phyloP scores from a whole-genome alignment of 768 basidiomycete species.

The Cytidiella melzeri region DNA sequence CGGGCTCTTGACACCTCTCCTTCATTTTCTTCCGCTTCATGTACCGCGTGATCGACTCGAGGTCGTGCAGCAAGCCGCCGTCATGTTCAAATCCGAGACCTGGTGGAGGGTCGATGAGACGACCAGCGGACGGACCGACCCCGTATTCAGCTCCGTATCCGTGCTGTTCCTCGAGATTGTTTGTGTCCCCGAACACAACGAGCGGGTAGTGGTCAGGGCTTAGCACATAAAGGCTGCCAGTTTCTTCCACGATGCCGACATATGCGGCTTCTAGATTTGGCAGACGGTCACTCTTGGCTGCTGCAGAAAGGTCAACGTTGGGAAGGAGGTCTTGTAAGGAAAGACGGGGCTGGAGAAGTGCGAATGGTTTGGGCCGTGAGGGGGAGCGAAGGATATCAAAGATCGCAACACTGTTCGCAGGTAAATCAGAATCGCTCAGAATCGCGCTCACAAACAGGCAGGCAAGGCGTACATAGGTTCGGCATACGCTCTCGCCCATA shows the following conservation, averaged over 20 bases:
- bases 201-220: slow-evolving; percentile 77
- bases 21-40: slow-evolving; percentile 35
- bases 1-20: slow-evolving; percentile 33
- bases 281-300: slow-evolving; percentile 33
- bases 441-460: neutral
- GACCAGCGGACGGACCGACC: slow-evolving; percentile 2
- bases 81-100: slow-evolving; percentile 12
- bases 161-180: slow-evolving; percentile 14
- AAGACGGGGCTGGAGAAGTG: slow-evolving; percentile 83
- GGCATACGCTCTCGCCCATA: slow-evolving; percentile 58
- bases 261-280: slow-evolving; percentile 64
- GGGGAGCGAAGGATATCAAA: slow-evolving; percentile 64
- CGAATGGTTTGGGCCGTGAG: slow-evolving; percentile 56
- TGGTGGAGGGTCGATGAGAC: slow-evolving; percentile 32
- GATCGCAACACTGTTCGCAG: slow-evolving; percentile 59
- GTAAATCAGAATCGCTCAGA: neutral
- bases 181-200: slow-evolving; percentile 59
- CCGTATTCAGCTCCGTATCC: neutral
- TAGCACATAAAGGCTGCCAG: slow-evolving; percentile 78
- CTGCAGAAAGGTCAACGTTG: slow-evolving; percentile 27
- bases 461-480: slow-evolving; percentile 56
- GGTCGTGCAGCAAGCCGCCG: slow-evolving; percentile 31
- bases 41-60: slow-evolving; percentile 37
- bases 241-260: slow-evolving; percentile 71
- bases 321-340: slow-evolving; percentile 69